Base-by-base conservation (phyloP, 2,329 filamentous ascomycete genomes). In the Remersonia thermophila region DNA sequence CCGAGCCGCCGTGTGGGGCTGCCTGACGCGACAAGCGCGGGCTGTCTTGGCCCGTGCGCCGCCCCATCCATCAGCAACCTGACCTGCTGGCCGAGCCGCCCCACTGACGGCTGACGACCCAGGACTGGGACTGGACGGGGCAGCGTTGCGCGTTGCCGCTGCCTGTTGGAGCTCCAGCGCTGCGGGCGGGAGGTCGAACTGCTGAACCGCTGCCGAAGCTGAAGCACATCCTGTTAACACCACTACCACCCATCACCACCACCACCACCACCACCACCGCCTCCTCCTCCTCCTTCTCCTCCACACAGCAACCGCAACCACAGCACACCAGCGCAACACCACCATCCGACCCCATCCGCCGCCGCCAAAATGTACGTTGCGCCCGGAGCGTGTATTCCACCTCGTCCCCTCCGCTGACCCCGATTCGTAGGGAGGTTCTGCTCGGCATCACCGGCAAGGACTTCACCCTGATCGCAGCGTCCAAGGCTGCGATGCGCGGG, bases 371-470 rank as follows among this genome's bases (percentile, higher is more conserved):
- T 57, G 55, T 57, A 47, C 36, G 53, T 34, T 25, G 16, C 15
- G 8, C 17, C 12, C 4, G 7, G 10, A n/a, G 9, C 1, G 7
- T 11, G 12, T 0, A 5, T 23, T 9, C 9, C 7, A 6, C 9
- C 20, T 9, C 5, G 20, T 23, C 9, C 20, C 20, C 27, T 14
- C 25, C 25, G 32, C 47, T 46, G 35, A 49, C 37, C 30, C 23
- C 29, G 14, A 25, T 33, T 18, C 42, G 9, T 23, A 96, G 87
- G 91, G 91, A 98, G 77, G 84, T 96, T 60, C 74, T 98, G 58
- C 75, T 98, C 52, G 91, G 91, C 56, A 94, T 98, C 62, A 95
- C 89, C 42, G 93, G 91, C 69, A 94, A 94, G 71, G 93, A 98
- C 75, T 98, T 95, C 63, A 93, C 87, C 67, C 78, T 98, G 72